phyloP scores from a whole-genome alignment of 106 monocot genomes.

The Ottelia alismoides region DNA sequence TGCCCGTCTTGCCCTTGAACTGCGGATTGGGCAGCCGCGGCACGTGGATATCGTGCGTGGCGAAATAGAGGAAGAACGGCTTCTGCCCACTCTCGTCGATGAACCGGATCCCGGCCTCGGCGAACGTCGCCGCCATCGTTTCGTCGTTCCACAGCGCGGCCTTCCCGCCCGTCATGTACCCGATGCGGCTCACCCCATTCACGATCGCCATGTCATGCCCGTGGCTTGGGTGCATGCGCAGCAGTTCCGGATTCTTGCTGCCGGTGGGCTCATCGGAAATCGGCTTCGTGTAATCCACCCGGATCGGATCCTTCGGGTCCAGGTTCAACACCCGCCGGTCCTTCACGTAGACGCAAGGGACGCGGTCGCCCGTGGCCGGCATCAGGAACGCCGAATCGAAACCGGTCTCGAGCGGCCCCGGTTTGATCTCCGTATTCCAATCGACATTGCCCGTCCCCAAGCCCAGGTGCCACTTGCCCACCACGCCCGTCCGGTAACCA shows the following conservation, averaged over 20 bases:
- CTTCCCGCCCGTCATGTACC: neutral
- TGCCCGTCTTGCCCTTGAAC: neutral
- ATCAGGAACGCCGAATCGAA: neutral
- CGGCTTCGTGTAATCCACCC: neutral
- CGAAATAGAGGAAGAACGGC: neutral
- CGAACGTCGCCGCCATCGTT: neutral
- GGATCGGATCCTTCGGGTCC: neutral
- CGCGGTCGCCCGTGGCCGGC: neutral
- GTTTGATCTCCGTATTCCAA: neutral
- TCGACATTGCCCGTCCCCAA: neutral
- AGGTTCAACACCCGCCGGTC: neutral
- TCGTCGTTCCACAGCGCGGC: neutral
- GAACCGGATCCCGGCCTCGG: neutral
- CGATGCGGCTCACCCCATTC: neutral
- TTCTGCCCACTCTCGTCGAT: neutral
- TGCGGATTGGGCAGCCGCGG: neutral
- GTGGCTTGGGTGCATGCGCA: neutral
- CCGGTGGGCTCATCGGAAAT: neutral
- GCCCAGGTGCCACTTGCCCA: neutral
- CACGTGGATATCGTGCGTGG: neutral
- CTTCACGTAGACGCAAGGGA: neutral
- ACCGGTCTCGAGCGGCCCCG: neutral
- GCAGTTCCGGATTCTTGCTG: neutral
- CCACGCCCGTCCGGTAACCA: neutral
- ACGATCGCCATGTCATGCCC: neutral